phyloP scores from a whole-genome alignment of 495 filamentous ascomycete species.

The Penicillium canariense region DNA sequence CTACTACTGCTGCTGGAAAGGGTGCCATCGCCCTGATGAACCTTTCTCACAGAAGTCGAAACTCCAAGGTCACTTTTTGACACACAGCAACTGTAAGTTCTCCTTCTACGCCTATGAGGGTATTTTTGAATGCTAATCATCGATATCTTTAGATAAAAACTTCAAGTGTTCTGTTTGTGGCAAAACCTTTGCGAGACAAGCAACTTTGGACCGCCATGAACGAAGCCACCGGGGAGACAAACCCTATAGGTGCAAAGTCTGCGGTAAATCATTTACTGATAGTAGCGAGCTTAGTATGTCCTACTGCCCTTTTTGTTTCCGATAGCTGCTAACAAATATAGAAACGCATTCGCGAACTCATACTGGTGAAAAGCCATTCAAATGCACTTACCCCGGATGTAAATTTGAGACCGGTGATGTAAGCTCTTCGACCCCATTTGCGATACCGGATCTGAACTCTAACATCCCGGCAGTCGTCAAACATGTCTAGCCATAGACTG shows the following conservation, averaged over 20 bases:
- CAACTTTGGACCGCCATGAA: slow-evolving; percentile 48
- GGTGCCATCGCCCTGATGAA: slow-evolving; percentile 45
- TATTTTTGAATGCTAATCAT: not conserved
- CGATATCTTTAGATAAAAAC: slow-evolving; percentile 39
- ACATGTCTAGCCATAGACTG: slow-evolving; percentile 50
- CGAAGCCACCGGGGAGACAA: slow-evolving; percentile 56
- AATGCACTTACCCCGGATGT: slow-evolving; percentile 49
- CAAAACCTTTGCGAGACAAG: slow-evolving; percentile 47
- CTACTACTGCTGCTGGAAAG: slow-evolving; percentile 51
- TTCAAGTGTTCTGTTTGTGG: slow-evolving; percentile 47
- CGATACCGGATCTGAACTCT: not conserved
- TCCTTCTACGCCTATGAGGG: not conserved
- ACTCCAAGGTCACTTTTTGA: slow-evolving; percentile 49
- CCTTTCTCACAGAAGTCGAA: slow-evolving; percentile 52
- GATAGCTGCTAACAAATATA: slow-evolving; percentile 19
- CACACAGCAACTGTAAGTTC: slow-evolving; percentile 46
- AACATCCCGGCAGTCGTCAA: slow-evolving; percentile 37
- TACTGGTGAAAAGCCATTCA: slow-evolving; percentile 51
- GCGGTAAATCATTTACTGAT: slow-evolving; percentile 47
- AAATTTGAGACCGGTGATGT: slow-evolving; percentile 49
- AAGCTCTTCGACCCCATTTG: slow-evolving; percentile 14
- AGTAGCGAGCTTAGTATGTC: slow-evolving; percentile 51
- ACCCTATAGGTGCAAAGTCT: slow-evolving; percentile 45
- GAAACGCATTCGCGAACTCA: slow-evolving; percentile 53
- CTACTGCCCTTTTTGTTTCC: not conserved